A percentile compares a stretch with the other conserved stretches of the same genome.
These are phyloP conservation scores for Cucumis variabilis DNA, from an alignment of 331 rosid species.

Conservation along the genomic window DNA sequence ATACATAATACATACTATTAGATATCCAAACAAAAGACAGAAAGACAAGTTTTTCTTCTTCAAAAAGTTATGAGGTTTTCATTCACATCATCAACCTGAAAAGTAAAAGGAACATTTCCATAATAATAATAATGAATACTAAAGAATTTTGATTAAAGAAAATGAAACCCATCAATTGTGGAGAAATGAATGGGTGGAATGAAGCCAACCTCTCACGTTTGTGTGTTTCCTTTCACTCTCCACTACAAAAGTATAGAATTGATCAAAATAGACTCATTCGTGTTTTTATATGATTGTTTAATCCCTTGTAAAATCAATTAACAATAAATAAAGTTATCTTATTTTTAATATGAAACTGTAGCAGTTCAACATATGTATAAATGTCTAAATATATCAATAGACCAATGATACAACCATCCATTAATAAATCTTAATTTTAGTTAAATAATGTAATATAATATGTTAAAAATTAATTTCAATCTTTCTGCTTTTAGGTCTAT, in stretches of 20 bases:
- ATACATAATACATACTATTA: too few species aligned
- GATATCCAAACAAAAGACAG: not conserved
- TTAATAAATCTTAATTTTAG: too few species aligned
- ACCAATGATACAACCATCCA: too few species aligned
- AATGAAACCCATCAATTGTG: constrained; percentile 12
- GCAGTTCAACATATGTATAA: too few species aligned
- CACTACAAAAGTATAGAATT: not conserved
- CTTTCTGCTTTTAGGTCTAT: too few species aligned
- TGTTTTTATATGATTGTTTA: not conserved
- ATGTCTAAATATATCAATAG: too few species aligned
- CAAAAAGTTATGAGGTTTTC: not conserved
- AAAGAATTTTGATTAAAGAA: not conserved
- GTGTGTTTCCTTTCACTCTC: constrained; percentile 5
- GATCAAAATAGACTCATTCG: not conserved
- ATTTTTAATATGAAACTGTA: too few species aligned
- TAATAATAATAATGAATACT: too few species aligned
- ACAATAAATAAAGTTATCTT: too few species aligned
- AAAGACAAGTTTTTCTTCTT: not conserved
- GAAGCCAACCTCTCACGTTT: constrained; percentile 1
- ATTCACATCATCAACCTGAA: not conserved
- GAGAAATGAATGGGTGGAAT: constrained; percentile 16
- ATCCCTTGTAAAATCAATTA: too few species aligned
- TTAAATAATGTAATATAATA: too few species aligned
- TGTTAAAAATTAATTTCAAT: too few species aligned
- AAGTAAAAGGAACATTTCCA: not conserved